A percentile compares a stretch with the other conserved stretches of the same genome.
These are phyloP conservation scores for Beauveria medogensis DNA, from an alignment of 2,329 filamentous ascomycete genomes.

Conservation along the genomic window DNA sequence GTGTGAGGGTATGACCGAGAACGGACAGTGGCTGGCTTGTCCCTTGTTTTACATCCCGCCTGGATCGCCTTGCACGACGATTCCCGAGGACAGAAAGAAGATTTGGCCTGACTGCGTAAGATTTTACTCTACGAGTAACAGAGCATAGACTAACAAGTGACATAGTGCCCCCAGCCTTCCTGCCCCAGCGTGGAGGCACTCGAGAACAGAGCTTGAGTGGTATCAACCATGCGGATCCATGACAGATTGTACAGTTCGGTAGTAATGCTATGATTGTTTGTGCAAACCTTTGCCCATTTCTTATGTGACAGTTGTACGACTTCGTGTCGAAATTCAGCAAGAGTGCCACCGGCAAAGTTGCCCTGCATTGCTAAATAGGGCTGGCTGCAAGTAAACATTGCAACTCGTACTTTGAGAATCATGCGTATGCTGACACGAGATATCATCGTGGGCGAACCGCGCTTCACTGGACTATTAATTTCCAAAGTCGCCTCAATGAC, in stretches of 20 bases:
- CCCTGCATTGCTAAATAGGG: no score
- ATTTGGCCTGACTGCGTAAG: background rate
- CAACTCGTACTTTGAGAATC: no score
- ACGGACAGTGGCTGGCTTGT: background rate
- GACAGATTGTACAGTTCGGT: no score
- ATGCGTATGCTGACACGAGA: background rate
- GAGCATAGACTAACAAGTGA: background rate
- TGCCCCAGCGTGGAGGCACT: background rate
- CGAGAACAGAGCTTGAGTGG: no score
- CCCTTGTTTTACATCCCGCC: background rate
- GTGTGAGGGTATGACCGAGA: background rate
- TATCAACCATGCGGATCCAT: no score
- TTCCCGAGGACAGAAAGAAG: background rate
- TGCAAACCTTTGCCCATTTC: no score
- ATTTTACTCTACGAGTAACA: background rate
- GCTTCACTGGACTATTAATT: background rate
- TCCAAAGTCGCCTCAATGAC: no score
- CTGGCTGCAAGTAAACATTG: no score
- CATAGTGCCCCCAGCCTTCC: background rate
- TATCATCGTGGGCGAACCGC: background rate
- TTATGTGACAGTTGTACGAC: no score
- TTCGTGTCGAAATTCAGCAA: no score
- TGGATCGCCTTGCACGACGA: background rate
- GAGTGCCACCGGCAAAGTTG: no score
- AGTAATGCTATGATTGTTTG: no score